These are phyloP conservation scores for Pyrenophora graminea DNA, from an alignment of 2,329 filamentous ascomycete genomes.

Conservation along the genomic window DNA sequence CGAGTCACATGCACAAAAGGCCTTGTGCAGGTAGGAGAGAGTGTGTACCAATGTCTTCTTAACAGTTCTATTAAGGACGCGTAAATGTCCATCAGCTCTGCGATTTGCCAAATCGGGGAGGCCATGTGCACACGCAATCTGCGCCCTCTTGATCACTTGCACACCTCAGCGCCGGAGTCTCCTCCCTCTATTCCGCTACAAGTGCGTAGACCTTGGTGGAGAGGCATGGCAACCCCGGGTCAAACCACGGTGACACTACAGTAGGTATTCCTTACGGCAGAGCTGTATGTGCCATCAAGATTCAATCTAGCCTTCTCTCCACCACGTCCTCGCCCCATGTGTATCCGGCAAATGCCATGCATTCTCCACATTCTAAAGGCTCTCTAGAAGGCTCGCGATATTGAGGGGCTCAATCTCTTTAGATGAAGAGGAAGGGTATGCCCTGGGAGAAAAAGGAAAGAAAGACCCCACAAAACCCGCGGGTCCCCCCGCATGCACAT, in stretches of 20 bases:
- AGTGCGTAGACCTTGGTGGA: slow-evolving; percentile 20
- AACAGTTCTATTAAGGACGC: slow-evolving; percentile 4
- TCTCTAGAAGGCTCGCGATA: slow-evolving; percentile 15
- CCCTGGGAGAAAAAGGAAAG: slow-evolving; percentile 18
- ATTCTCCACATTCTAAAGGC: slow-evolving; percentile 37
- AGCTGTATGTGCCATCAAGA: slow-evolving; percentile 27
- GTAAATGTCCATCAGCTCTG: slow-evolving; percentile 5
- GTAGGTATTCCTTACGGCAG: slow-evolving; percentile 26
- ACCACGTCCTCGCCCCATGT: slow-evolving; percentile 8
- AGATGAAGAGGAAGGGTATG: slow-evolving; percentile 26
- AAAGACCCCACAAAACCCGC: slow-evolving; percentile 29
- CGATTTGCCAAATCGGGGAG: slow-evolving; percentile 2
- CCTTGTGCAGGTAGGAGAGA: neutral
- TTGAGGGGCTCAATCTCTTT: slow-evolving; percentile 22
- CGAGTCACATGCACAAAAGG: neutral
- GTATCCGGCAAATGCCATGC: slow-evolving; percentile 15
- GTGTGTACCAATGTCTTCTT: slow-evolving; percentile 1
- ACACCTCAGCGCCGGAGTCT: slow-evolving; percentile 24
- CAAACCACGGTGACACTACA: slow-evolving; percentile 31
- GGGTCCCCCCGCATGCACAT: slow-evolving; percentile 9
- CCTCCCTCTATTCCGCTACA: slow-evolving; percentile 34
- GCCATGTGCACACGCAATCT: slow-evolving; percentile 11
- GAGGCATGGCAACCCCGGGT: slow-evolving; percentile 32
- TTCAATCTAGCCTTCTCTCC: slow-evolving; percentile 21
- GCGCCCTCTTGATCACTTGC: slow-evolving; percentile 12